Base-by-base conservation (phyloP, 108 stramenopile genomes). In the Nitzschia sp. region DNA sequence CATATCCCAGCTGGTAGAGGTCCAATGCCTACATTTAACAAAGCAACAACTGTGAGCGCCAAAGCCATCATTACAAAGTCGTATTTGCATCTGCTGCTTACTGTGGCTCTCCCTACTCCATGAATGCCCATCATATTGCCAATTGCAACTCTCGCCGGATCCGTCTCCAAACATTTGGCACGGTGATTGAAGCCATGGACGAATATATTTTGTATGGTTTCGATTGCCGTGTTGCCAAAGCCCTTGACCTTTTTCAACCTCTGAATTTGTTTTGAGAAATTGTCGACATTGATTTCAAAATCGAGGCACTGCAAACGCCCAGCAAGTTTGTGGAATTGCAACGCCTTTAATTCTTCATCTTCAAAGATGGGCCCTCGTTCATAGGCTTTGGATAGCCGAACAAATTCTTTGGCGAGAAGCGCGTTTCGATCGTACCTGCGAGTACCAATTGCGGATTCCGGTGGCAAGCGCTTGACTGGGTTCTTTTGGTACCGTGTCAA, bases 231-330 rank as follows among this genome's bases (percentile, higher is more conserved):
- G n/a, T 31, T 54, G 27, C 77, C 71, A 46, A 78, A 53, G 1
- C 77, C 77, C 6, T 27, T 42, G 18, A 73, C 42, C 5, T 27
- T 34, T 13, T 25, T 15, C 31, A 78, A 29, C 21, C 17, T 19
- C 21, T 9, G n/a, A 21, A 51, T 9, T 51, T 9, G 4, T 36
- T 46, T 48, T 15, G 30, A 9, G 15, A 78, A 34, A 24, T 30
- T 49, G 32, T 69, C 57, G 15, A 18, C 24, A 4, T 55, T 72
- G 35, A 78, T 54, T 54, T 78, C 77, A 61, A 78, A 73, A 46
- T 78, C 77, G 15, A 78, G 32, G 18, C 57, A 46, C 11, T 57
- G 54, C 28, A 78, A 32, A n/a, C 77, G 33, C 33, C 71, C 66
- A 27, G 71, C 54, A 6, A 66, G 62, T 33, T 55, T 65, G 25